Evolutionary conservation across 495 filamentous ascomycete genomes (phyloP).

Genomic region (Alectoria sarmentosa): DNA sequence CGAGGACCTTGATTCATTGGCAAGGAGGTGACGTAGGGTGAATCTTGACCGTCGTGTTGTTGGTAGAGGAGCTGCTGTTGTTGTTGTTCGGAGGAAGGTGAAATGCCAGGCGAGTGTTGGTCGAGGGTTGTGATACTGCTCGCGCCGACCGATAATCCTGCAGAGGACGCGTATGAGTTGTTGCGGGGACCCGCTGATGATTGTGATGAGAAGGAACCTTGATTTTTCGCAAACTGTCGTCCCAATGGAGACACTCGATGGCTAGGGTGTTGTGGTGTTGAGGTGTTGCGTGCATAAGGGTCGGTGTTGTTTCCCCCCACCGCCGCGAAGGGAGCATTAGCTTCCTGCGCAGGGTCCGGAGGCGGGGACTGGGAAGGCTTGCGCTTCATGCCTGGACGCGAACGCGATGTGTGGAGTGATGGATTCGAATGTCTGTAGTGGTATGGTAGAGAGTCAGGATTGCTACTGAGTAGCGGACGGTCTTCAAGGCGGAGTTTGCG

Average conservation of each 20-base stretch:
- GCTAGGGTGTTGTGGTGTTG: conserved; percentile 5
- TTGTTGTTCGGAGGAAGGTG: conserved; percentile 53
- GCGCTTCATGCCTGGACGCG: conserved; percentile 60
- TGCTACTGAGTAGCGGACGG: conserved; percentile 37
- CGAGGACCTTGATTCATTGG: conserved; percentile 57
- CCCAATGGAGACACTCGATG: conserved; percentile 28
- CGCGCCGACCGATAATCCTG: conserved; percentile 54
- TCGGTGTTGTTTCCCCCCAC: conserved; percentile 51
- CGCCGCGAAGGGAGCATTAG: conserved; percentile 30
- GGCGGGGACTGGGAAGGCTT: conserved; percentile 56
- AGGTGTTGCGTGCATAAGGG: conserved; percentile 51
- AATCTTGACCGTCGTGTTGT: conserved; percentile 40
- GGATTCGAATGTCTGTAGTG: conserved; percentile 10
- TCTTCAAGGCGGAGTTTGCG: conserved; percentile 57
- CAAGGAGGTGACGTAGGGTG: conserved; percentile 52
- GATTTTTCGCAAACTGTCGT: conserved; percentile 48
- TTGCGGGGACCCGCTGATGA: conserved; percentile 64
- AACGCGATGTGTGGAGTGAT: conserved; percentile 38
- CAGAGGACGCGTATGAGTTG: conserved; percentile 66
- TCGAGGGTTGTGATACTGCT: conserved; percentile 70
- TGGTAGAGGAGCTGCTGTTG: conserved; percentile 18
- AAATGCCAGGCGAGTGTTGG: conserved; percentile 66
- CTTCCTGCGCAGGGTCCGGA: conserved; percentile 65
- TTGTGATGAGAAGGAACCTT: conserved; percentile 64
- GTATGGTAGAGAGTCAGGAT: conserved; percentile 19